These are phyloP conservation scores for Gossypium rotundifolium DNA, from an alignment of 345 rosid species.

Conservation along the genomic window DNA sequence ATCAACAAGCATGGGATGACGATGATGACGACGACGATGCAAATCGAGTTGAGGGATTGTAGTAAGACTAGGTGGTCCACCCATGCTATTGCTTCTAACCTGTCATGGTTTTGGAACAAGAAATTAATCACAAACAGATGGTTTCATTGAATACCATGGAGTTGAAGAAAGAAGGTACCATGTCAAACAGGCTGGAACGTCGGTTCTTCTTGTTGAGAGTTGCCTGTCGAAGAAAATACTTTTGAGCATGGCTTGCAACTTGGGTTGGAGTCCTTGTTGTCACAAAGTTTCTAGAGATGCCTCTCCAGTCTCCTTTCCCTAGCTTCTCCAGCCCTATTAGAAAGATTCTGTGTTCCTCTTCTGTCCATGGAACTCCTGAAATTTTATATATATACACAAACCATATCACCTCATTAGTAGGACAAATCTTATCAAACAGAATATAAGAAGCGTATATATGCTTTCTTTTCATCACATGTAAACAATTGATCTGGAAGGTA, in stretches of 20 bases:
- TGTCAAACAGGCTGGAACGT: slow-evolving; percentile 62
- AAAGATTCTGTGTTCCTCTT: slow-evolving; percentile 56
- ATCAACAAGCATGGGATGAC: background rate
- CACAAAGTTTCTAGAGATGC: slow-evolving; percentile 56
- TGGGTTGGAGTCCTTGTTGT: slow-evolving; percentile 66
- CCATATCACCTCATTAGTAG: too few relatives aligned
- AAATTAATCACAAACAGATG: background rate
- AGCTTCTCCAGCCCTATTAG: slow-evolving; percentile 52
- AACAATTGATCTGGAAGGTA: background rate
- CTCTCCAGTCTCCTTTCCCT: slow-evolving; percentile 82
- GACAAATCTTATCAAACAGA: background rate
- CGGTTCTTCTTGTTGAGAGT: slow-evolving; percentile 47
- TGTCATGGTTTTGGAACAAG: slow-evolving; percentile 1
- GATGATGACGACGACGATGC: background rate
- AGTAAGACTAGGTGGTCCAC: background rate
- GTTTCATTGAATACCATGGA: too few relatives aligned
- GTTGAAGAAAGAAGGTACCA: slow-evolving; percentile 23
- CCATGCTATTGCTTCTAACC: slow-evolving; percentile 16
- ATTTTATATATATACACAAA: background rate
- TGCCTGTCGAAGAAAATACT: slow-evolving; percentile 54
- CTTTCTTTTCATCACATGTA: background rate
- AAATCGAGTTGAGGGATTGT: background rate
- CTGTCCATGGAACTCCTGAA: slow-evolving; percentile 68
- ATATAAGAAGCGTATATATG: background rate
- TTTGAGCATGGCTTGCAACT: slow-evolving; percentile 75